Base-by-base conservation (phyloP, 2,329 filamentous ascomycete genomes). In the Moelleriella libera region DNA sequence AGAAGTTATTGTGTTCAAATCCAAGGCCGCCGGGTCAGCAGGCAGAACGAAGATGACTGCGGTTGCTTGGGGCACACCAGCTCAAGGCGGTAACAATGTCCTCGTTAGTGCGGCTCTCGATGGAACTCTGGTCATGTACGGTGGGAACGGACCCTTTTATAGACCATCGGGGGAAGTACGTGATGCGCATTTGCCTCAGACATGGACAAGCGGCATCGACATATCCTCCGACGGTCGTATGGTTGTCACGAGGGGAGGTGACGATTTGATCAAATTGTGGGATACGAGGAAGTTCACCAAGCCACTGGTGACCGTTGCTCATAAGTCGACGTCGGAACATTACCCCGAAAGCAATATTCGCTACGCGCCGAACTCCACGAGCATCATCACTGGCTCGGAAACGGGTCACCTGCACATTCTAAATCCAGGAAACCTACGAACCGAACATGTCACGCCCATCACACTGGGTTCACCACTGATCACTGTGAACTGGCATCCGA, bases 1-100 rank as follows among this genome's bases (percentile, higher is more conserved):
- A 63, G 86, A 96, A 45, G 84, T 98, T 11, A 85, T 98, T 52
- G 89, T 96, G 21, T 89, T 96, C 71, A 97, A 97, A 65, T 96
- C 90, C 7, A 87, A 80, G 59, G 83, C 83, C n/a, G 78, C 85
- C 7, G 92, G 90, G 0, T 84, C 84, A 43, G 92, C 88, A 30
- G 92, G 92, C 10, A 81, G 92, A 59, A 92, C 88, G 34, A 82
- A 90, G 60, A 95, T 98, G 83, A 97, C 90, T 5, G 82, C 88
- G 30, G 85, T 97, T 21, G 82, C 82, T 5, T 98, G 92, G 90
- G 86, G 83, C 10, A 77, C 75, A 7, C 78, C 84, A 0, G 69
- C 76, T 14, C 84, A 90, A 57, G 87, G 87, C n/a, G 82, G 82
- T 5, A 83, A 76, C 58, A 88, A 83, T 57, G 64, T 94, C 12